Base-by-base conservation (phyloP, 2,329 filamentous ascomycete species). In the Tolypocladium guangdongense region DNA sequence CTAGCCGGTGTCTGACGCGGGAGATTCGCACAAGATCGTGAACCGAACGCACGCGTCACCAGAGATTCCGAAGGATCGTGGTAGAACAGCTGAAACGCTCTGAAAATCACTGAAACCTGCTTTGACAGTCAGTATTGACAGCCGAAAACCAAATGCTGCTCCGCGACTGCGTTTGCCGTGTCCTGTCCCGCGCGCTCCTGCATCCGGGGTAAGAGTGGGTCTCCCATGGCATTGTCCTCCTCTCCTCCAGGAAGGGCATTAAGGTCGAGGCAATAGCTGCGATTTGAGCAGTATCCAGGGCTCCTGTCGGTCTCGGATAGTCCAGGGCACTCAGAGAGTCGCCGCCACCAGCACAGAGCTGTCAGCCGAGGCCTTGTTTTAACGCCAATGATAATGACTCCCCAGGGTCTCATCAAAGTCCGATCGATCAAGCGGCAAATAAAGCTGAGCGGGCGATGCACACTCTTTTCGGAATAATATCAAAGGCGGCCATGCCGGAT, bases 51-150 rank as follows among this genome's bases (percentile, higher is more conserved):
- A 60, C 62, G 68, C 63, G 66, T 64, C 68, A 69, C 64, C 66
- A 63, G 61, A 58, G 62, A 70, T 70, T 68, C 66, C 65, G 59
- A 70, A 68, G 68, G 67, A 70, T 67, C 63, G 66, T 70, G 66
- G 64, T 66, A 64, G 64, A 64, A 64, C 66, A 64, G 63, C 63
- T 65, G 60, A 66, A 67, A 66, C 65, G 66, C 68, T 71, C 64
- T 66, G 60, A 63, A 70, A 71, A 70, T 66, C 62, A 71, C 67
- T 63, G 67, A 64, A 71, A 71, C 68, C 69, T 71, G 51, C 27
- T 18, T n/a, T 38, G 16, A 27, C n/a, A 30, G 56, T 69, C 58
- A 69, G 64, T 53, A 54, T 48, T 46, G 27, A 27, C 36, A 14
- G 12, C 18, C 22, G 27, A 32, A 2, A 12, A 20, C 12, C 43